Evolutionary conservation across 2,329 filamentous ascomycete species (phyloP).

Genomic region (Ceratocystis ficicola): DNA sequence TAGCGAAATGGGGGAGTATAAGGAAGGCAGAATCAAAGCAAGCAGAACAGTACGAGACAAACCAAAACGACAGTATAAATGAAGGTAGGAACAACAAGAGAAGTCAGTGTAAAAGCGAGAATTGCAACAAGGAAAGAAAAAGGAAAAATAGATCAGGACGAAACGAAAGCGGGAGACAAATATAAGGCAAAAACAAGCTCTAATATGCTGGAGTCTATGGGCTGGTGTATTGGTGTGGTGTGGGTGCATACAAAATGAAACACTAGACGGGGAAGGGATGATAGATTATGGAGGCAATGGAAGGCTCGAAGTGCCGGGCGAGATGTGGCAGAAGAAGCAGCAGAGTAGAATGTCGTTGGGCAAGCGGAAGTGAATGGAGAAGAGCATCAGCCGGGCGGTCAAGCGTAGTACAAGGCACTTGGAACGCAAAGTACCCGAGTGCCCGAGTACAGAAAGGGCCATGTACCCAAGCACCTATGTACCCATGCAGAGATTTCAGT

Average conservation of each 20-base stretch:
- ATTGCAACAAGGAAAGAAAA: not conserved
- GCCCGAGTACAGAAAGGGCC: not conserved
- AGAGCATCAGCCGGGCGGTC: no score
- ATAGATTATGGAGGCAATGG: not conserved
- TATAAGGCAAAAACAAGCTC: constrained; percentile 12
- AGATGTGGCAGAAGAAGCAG: no score
- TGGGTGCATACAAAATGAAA: not conserved
- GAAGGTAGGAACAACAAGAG: constrained; percentile 1
- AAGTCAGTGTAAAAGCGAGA: not conserved
- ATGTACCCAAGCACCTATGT: not conserved
- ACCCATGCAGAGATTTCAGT: not conserved
- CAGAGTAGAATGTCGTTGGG: no score
- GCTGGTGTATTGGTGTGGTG: not conserved
- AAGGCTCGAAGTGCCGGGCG: not conserved
- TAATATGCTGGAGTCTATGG: constrained; percentile 6
- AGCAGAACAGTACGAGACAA: not conserved
- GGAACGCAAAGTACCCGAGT: not conserved
- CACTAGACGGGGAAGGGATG: not conserved
- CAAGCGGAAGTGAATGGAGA: no score
- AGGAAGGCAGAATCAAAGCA: not conserved
- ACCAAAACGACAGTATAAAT: not conserved
- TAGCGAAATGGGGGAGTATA: constrained; percentile 9
- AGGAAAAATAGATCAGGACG: not conserved
- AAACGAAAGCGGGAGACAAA: not conserved
- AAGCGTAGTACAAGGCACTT: not conserved